Evolutionary conservation across 768 basidiomycete genomes (phyloP).

Genomic region (Arthromyces matolae): DNA sequence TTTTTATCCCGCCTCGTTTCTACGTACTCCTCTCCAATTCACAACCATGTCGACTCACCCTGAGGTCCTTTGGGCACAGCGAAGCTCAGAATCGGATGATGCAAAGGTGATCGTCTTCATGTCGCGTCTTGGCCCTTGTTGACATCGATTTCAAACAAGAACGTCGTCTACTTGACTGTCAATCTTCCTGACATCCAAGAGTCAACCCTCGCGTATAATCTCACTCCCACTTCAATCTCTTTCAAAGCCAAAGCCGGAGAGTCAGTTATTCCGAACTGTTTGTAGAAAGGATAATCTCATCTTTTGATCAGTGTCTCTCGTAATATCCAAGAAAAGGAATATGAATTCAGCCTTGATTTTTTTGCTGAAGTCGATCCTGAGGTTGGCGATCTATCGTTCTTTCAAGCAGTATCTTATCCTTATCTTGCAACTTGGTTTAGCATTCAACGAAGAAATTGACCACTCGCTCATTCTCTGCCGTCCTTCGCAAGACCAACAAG

Average conservation of each 20-base stretch:
- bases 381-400: constrained; percentile 37
- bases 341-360: constrained; percentile 73
- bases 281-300: constrained; percentile 6
- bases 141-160: constrained; percentile 44
- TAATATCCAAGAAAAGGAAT: constrained; percentile 53
- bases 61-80: constrained; percentile 93
- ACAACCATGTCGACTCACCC: constrained; percentile 59
- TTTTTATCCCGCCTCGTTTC: constrained; percentile 19
- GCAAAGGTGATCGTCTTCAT: constrained; percentile 54
- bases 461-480: constrained; percentile 61
- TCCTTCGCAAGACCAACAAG: constrained; percentile 78
- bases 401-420: neutral
- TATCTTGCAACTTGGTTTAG: constrained; percentile 34
- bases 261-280: constrained; percentile 35
- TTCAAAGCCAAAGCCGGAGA: constrained; percentile 65
- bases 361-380: constrained; percentile 75
- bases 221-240: constrained; percentile 54
- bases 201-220: constrained; percentile 51
- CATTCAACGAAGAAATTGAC: constrained; percentile 57
- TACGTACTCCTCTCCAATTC: constrained; percentile 1
- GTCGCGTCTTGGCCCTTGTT: constrained; percentile 14
- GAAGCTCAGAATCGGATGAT: constrained; percentile 62
- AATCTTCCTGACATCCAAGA: constrained; percentile 74
- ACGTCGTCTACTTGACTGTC: constrained; percentile 80
- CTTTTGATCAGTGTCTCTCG: constrained; percentile 30